These are phyloP conservation scores for Aspergillus flavus DNA, from an alignment of 2,329 filamentous ascomycete genomes.

Conservation along the genomic window DNA sequence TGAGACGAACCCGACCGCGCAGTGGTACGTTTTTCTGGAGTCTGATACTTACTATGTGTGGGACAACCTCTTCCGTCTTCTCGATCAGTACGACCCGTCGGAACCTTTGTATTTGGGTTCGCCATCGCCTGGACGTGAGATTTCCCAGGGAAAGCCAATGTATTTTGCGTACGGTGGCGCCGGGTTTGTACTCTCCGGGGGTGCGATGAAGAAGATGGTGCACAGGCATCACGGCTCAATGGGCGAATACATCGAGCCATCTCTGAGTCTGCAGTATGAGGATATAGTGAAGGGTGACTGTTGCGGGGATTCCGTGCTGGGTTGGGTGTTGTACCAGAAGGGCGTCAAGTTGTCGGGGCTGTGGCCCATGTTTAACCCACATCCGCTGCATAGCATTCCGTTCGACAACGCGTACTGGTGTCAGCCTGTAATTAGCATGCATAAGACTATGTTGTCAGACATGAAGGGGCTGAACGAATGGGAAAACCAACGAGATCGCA, in stretches of 20 bases:
- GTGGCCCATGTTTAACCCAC: slow-evolving; percentile 53
- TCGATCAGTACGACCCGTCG: slow-evolving; percentile 52
- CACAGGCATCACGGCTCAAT: slow-evolving; percentile 11
- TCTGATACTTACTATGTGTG: slow-evolving; percentile 56
- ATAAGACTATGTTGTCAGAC: slow-evolving; percentile 52
- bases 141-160: slow-evolving; percentile 16
- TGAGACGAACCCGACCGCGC: slow-evolving; percentile 48
- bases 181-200: slow-evolving; percentile 51
- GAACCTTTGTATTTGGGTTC: slow-evolving; percentile 54
- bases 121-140: slow-evolving; percentile 43
- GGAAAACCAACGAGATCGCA: slow-evolving; percentile 23
- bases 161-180: slow-evolving; percentile 56
- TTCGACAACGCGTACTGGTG: slow-evolving; percentile 55
- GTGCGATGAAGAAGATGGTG: slow-evolving; percentile 48
- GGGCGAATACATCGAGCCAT: slow-evolving; percentile 45
- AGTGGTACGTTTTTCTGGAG: slow-evolving; percentile 61
- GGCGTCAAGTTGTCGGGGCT: slow-evolving; percentile 51
- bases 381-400: slow-evolving; percentile 54
- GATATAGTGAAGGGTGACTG: slow-evolving; percentile 51
- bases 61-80: slow-evolving; percentile 51
- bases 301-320: slow-evolving; percentile 57
- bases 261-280: slow-evolving; percentile 46
- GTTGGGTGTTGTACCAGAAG: slow-evolving; percentile 50
- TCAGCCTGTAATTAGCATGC: slow-evolving; percentile 53
- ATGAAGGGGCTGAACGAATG: slow-evolving; percentile 56